Evolutionary conservation across 495 filamentous ascomycete species (phyloP).

Genomic region (Podospora bellae-mahoneyi): DNA sequence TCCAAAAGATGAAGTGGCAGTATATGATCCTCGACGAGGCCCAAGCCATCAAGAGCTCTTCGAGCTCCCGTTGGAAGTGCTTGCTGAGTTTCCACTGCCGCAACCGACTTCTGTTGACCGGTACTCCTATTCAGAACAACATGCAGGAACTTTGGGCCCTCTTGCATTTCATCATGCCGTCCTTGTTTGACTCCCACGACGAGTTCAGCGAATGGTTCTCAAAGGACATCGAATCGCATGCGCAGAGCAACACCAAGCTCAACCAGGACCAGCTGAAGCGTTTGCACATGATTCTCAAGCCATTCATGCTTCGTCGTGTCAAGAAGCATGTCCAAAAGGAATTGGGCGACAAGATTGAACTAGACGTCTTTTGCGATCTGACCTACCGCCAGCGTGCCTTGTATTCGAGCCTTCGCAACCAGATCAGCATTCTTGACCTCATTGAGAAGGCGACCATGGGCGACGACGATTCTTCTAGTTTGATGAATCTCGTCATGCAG

Average conservation of each 20-base stretch:
- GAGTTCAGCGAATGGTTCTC: slow-evolving; percentile 99
- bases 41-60: slow-evolving; percentile 97
- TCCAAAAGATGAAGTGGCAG: slow-evolving; percentile 98
- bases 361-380: slow-evolving; percentile 92
- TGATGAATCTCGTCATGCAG: slow-evolving; percentile 99
- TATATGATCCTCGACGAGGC: slow-evolving; percentile 99
- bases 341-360: slow-evolving; percentile 95
- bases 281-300: slow-evolving; percentile 97
- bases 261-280: slow-evolving; percentile 96
- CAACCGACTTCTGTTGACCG: slow-evolving; percentile 89
- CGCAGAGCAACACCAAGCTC: slow-evolving; percentile 96
- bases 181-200: slow-evolving; percentile 95
- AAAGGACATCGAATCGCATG: slow-evolving; percentile 98
- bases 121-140: slow-evolving; percentile 98
- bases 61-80: slow-evolving; percentile 94
- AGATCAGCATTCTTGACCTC: slow-evolving; percentile 97
- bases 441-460: slow-evolving; percentile 95
- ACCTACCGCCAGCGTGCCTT: slow-evolving; percentile 96
- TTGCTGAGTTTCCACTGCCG: slow-evolving; percentile 91
- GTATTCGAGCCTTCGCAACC: slow-evolving; percentile 85
- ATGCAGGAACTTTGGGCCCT: slow-evolving; percentile 99
- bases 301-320: slow-evolving; percentile 98
- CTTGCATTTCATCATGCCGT: slow-evolving; percentile 99
- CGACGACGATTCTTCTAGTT: slow-evolving; percentile 89
- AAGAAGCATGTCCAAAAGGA: slow-evolving; percentile 99